phyloP scores from a whole-genome alignment of 148 eudicot genomes.

The Silene latifolia region DNA sequence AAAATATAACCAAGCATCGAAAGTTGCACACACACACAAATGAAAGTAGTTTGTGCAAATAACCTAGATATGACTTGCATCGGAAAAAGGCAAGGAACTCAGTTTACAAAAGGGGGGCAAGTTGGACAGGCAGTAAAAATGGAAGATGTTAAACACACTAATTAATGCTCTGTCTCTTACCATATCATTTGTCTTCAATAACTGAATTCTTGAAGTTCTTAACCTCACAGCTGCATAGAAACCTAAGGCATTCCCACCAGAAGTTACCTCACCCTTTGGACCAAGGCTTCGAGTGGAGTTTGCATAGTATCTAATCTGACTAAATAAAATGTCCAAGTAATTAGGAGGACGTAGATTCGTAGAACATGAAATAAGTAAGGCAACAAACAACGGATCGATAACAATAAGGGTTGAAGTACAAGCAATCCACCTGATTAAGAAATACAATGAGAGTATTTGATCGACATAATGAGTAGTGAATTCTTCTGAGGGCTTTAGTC shows the following conservation, averaged over 20 bases:
- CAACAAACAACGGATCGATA: neutral
- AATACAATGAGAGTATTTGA: slow-evolving; percentile 75
- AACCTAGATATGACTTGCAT: neutral
- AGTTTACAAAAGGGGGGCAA: neutral
- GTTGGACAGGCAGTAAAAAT: neutral
- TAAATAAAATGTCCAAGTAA: slow-evolving; percentile 8
- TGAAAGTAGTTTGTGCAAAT: neutral
- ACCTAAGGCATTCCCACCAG: slow-evolving; percentile 90
- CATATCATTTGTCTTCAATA: slow-evolving; percentile 58
- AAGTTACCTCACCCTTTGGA: slow-evolving; percentile 56
- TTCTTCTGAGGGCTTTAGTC: slow-evolving; percentile 84
- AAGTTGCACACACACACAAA: too few species aligned
- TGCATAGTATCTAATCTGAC: slow-evolving; percentile 64
- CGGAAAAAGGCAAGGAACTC: neutral
- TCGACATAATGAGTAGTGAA: slow-evolving; percentile 70
- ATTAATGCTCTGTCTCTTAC: slow-evolving; percentile 30
- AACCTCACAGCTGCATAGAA: slow-evolving; percentile 85
- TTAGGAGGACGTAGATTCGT: neutral
- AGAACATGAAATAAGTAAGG: neutral
- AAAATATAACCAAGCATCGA: neutral
- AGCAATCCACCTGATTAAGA: slow-evolving; percentile 70
- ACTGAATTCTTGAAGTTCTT: slow-evolving; percentile 59
- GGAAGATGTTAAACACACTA: neutral
- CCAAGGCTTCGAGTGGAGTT: slow-evolving; percentile 42
- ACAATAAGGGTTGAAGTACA: slow-evolving; percentile 6